phyloP scores from a whole-genome alignment of 2,329 filamentous ascomycete genomes.

The Stemphylium beticola region DNA sequence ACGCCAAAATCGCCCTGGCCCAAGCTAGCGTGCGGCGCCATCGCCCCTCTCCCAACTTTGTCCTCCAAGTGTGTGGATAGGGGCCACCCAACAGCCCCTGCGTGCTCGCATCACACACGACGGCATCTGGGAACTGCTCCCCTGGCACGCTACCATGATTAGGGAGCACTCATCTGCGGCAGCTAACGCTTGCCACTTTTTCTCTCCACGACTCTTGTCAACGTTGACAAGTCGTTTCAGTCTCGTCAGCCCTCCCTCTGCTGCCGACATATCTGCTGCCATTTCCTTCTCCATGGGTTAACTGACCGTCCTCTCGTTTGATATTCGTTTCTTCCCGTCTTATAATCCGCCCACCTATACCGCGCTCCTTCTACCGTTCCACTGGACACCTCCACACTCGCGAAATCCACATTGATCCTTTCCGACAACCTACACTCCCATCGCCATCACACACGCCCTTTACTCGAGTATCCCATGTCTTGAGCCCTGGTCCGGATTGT shows the following conservation, averaged over 20 bases:
- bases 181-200: conserved; percentile 37
- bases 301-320: conserved; percentile 48
- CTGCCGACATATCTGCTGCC: conserved; percentile 34
- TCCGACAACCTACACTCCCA: conserved; percentile 13
- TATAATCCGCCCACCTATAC: conserved; percentile 29
- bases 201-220: conserved; percentile 37
- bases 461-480: conserved; percentile 7
- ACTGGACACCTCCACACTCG: conserved; percentile 17
- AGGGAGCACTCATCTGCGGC: conserved; percentile 28
- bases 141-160: conserved; percentile 33
- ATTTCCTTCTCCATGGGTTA: conserved; percentile 28
- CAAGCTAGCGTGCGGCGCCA: conserved; percentile 27
- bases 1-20: conserved; percentile 19
- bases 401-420: conserved; percentile 21
- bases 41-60: conserved; percentile 29
- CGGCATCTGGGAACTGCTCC: conserved; percentile 35
- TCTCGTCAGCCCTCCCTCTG: conserved; percentile 24
- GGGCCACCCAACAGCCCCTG: conserved; percentile 39
- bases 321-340: conserved; percentile 34
- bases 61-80: conserved; percentile 26
- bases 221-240: conserved; percentile 39
- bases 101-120: conserved; percentile 33
- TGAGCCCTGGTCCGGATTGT: conserved; percentile 2
- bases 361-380: conserved; percentile 37
- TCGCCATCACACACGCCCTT: not conserved